phyloP scores from a whole-genome alignment of 2,329 filamentous ascomycete genomes.

The Botrytis porri region DNA sequence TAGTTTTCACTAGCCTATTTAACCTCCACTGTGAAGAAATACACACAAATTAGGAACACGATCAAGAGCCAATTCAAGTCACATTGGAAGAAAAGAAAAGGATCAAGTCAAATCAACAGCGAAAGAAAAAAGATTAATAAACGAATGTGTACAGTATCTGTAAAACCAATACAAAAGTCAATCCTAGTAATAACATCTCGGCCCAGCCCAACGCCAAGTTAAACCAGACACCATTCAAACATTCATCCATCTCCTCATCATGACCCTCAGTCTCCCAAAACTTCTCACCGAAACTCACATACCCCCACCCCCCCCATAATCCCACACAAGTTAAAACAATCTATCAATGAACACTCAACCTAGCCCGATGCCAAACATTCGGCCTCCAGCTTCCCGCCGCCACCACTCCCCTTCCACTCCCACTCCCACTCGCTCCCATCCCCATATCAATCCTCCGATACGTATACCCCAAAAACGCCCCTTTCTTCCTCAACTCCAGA shows the following conservation, averaged over 20 bases:
- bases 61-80: background rate
- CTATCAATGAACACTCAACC: conserved; percentile 34
- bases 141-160: conserved; percentile 7
- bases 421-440: conserved; percentile 20
- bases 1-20: background rate
- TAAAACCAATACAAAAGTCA: background rate
- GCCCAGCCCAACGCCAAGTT: background rate
- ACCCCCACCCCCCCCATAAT: background rate
- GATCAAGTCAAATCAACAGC: background rate
- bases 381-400: conserved; percentile 25
- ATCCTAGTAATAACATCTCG: background rate
- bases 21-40: background rate
- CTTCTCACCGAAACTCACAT: no score
- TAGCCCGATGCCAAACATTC: conserved; percentile 34
- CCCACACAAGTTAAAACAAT: background rate
- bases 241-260: background rate
- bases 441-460: conserved; percentile 57
- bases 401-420: conserved; percentile 15
- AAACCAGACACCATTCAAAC: background rate
- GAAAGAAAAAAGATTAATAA: background rate
- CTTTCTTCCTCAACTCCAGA: conserved; percentile 77
- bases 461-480: conserved; percentile 86
- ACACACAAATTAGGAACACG: no score
- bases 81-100: background rate
- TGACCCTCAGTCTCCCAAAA: no score